phyloP scores from a whole-genome alignment of 1,284 basidiomycete genomes.

The Ustilago crameri region DNA sequence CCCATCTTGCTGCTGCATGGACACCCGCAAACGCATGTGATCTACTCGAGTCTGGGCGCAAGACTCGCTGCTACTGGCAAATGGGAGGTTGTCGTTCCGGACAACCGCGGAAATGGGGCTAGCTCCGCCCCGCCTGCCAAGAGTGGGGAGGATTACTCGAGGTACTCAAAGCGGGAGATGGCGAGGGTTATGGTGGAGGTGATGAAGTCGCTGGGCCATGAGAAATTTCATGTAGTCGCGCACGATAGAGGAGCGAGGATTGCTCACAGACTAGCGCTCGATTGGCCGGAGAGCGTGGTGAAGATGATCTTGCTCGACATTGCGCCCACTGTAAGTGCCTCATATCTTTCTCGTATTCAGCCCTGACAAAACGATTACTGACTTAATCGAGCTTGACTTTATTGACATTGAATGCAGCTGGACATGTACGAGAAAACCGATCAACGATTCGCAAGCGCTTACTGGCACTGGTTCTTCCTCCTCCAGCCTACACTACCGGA shows the following conservation, averaged over 20 bases:
- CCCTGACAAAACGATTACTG: background rate
- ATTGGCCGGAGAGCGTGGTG: slow-evolving; percentile 64
- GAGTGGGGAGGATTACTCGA: slow-evolving; percentile 10
- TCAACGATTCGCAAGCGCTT: slow-evolving; percentile 61
- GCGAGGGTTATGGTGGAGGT: slow-evolving; percentile 68
- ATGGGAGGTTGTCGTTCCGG: slow-evolving; percentile 67
- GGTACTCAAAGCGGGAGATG: slow-evolving; percentile 69
- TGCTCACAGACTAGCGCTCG: slow-evolving; percentile 68
- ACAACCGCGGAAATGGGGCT: slow-evolving; percentile 67
- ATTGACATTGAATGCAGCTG: slow-evolving; percentile 24
- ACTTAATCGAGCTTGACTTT: background rate
- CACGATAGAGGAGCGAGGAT: slow-evolving; percentile 70
- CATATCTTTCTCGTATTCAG: background rate
- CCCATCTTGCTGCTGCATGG: slow-evolving; percentile 68
- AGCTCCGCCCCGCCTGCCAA: slow-evolving; percentile 49
- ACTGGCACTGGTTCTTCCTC: slow-evolving; percentile 70
- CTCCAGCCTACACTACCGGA: slow-evolving; percentile 67
- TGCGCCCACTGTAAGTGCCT: slow-evolving; percentile 44
- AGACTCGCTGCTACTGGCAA: slow-evolving; percentile 54
- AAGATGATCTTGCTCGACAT: slow-evolving; percentile 67
- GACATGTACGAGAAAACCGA: slow-evolving; percentile 68
- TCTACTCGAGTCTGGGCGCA: slow-evolving; percentile 66
- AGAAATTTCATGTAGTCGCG: slow-evolving; percentile 64
- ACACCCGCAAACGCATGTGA: slow-evolving; percentile 68
- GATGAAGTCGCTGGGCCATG: slow-evolving; percentile 65